These are phyloP conservation scores for Butyriboletus appendiculatus DNA, from an alignment of 1,284 basidiomycete species.

Conservation along the genomic window DNA sequence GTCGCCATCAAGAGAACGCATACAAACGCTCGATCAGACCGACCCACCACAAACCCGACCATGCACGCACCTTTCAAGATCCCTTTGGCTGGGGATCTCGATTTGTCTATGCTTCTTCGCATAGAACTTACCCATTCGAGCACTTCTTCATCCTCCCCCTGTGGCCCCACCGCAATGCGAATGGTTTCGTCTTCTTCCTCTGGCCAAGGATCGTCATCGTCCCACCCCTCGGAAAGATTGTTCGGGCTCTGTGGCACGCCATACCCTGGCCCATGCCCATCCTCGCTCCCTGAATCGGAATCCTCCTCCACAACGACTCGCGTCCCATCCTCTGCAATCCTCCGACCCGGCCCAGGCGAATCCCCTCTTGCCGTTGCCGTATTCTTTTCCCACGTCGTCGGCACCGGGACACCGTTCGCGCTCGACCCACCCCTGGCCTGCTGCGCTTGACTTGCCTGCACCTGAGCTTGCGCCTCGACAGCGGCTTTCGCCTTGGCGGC, in stretches of 20 bases:
- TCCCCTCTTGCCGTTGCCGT: conserved; percentile 58
- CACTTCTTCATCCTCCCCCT: conserved; percentile 53
- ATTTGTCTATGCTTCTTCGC: conserved; percentile 65
- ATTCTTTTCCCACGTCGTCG: conserved; percentile 78
- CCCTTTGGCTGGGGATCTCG: conserved; percentile 71
- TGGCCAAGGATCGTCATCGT: conserved; percentile 68
- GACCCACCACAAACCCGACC: not conserved
- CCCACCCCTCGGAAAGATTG: conserved; percentile 61
- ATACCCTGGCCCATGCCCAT: conserved; percentile 37
- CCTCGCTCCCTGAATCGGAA: conserved; percentile 59
- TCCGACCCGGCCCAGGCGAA: conserved; percentile 46
- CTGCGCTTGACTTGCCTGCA: conserved; percentile 44
- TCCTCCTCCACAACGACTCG: conserved; percentile 70
- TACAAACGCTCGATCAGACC: conserved; percentile 7
- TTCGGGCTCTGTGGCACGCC: conserved; percentile 31
- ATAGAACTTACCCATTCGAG: conserved; percentile 77
- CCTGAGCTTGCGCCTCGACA: conserved; percentile 52
- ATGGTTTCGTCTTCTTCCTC: conserved; percentile 78
- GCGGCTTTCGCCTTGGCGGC: conserved; percentile 68
- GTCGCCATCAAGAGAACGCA: not conserved
- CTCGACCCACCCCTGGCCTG: conserved; percentile 36
- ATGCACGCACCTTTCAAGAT: conserved; percentile 83
- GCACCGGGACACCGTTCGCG: conserved; percentile 43
- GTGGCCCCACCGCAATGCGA: conserved; percentile 40
- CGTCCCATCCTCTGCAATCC: conserved; percentile 69